Base-by-base conservation (phyloP, 257 asterid species). In the Solanum sejunctum region DNA sequence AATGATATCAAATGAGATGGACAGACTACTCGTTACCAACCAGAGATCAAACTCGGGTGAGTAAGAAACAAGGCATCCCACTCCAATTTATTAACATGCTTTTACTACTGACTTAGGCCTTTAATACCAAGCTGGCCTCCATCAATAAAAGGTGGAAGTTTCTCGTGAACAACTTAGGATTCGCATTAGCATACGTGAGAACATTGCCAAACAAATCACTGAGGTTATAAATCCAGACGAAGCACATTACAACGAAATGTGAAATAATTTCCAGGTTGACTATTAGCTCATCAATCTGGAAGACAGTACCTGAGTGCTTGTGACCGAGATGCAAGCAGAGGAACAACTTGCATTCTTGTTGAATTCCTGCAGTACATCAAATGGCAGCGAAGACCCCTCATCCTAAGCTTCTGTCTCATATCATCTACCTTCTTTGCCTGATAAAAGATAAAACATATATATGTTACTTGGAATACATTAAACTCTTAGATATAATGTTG, bases 381-480 rank as follows among this genome's bases (percentile, higher is more conserved):
- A 86, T 95, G 97, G 90, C 98, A 94, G 43, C 97, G 95, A 1
- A 94, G 93, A 36, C 98, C 98, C 67, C 99, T 92, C 92, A 93
- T 95, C 89, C 99, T 87, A 60, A 95, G 95, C 89, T 93, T 94
- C 84, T 94, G 97, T 89, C 97, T 92, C 95, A 95, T 85, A 73
- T 92, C 93, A 81, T 95, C 98, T 7, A 94, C 95, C 89, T 92
- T 95, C 83, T 87, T 93, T 2, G 93, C 97, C 99, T 95, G 89
- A 52, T 15, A 28, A 85, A 82, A 84, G 63, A 56, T 13, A 12
- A 36, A 17, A 83, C 16, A 54, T 64, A 58, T 10, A 15, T 0
- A 32, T 8, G 57, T 82, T 82, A 79, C 43, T 1, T 52, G 64
- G 45, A 78, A 52, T 3, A 28, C 47, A 78, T 78, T 3, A 52